Base-by-base conservation (phyloP, 805 yeast genomes). In the Wickerhamiella siamensis region DNA sequence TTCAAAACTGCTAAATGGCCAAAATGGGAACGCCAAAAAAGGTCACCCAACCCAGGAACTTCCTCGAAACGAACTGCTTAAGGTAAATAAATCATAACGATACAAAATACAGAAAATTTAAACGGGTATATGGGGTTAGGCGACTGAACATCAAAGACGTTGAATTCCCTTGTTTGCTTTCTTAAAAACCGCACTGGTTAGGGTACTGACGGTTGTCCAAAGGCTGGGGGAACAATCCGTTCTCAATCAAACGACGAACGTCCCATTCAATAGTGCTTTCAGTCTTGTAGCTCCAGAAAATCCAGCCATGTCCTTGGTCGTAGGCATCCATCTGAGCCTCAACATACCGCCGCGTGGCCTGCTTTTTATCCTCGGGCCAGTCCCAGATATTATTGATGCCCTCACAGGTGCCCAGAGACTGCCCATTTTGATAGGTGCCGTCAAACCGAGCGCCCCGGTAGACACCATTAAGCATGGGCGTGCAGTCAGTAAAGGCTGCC, bases 241-340 rank as follows among this genome's bases (percentile, higher is more conserved):
- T 59, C 16, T 60, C 66, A 17, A 72, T 60, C 51, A 87, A 70
- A 48, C 66, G 64, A 52, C 69, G 66, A 65, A 82, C 70, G 62
- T 83, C 94, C 96, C 96, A 87, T 59, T 87, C 95, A 42, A 79
- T 58, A 17, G 83, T 67, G 50, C 62, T 62, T 63, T 87, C 95
- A 21, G 94, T 81, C 69, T 86, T 87, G 79, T 83, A 86, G 59
- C 79, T 74, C 96, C 96, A 87, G 67, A 82, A 79, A 44, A 83
- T 72, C 95, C 95, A 87, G 26, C 97, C 97, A 44, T 75, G 40
- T 33, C 62, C 62, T 52, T 70, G 71, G 53, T 77, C 83, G 55
- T 69, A 78, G 1, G 95, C 83, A 57, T 87, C 95, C 55, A 87
- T 65, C 68, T 87, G 95, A 38, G 95, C 94, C 65, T 87, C 95